Percentiles rank a stretch among this genome's conserved stretches.
phyloP scores from a whole-genome alignment of 805 yeast genomes.

The Kodamaea neixiangensis region DNA sequence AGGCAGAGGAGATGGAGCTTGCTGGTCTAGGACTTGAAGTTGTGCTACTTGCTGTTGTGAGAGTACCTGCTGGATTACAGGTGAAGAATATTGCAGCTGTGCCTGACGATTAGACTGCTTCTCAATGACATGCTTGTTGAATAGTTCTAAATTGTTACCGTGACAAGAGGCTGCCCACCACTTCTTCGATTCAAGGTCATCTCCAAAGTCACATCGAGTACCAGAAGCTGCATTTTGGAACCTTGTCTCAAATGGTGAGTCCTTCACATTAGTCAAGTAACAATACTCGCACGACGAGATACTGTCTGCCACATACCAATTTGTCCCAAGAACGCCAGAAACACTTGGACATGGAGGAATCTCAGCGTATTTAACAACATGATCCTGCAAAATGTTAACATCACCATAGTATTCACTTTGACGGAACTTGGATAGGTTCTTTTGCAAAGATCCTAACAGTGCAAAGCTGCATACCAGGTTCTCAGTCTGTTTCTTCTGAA shows the following conservation, averaged over 20 bases:
- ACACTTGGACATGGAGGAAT: not conserved
- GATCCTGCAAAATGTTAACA: not conserved
- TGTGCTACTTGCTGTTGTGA: not conserved
- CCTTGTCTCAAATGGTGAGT: not conserved
- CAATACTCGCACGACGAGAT: not conserved
- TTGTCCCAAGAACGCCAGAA: not conserved
- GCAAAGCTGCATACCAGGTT: not conserved
- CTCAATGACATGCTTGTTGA: not conserved
- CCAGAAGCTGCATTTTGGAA: not conserved
- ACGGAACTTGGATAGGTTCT: not conserved
- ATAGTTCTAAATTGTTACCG: not conserved
- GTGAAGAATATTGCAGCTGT: no score
- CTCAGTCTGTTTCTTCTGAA: not conserved
- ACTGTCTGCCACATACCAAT: not conserved
- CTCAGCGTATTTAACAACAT: not conserved
- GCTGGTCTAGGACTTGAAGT: not conserved
- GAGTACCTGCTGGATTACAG: not conserved
- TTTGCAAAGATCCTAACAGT: not conserved
- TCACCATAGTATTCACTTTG: not conserved
- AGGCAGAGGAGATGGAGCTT: not conserved
- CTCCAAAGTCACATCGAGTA: not conserved
- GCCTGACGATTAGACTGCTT: not conserved
- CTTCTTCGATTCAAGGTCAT: not conserved
- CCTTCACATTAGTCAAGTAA: not conserved
- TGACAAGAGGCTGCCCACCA: not conserved